These are phyloP conservation scores for Populus davidiana DNA, from an alignment of 345 rosid species.

Conservation along the genomic window DNA sequence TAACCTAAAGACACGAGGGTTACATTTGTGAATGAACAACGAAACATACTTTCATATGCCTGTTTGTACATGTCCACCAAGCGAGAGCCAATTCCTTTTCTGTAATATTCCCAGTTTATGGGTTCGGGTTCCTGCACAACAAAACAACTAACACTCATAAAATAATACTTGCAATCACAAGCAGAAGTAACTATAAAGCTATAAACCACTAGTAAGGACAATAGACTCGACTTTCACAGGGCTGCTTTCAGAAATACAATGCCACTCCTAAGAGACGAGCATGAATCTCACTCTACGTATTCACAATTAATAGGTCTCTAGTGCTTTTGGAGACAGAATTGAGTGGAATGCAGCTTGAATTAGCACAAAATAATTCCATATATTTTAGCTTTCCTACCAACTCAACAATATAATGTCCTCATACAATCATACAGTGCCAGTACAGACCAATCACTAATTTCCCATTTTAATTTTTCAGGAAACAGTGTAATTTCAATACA, in stretches of 20 bases:
- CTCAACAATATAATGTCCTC: neutral
- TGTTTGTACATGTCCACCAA: constrained; percentile 94
- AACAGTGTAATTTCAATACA: neutral
- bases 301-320: neutral
- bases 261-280: neutral
- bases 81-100: constrained; percentile 86
- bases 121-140: constrained; percentile 87
- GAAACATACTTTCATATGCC: constrained; percentile 75
- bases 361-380: neutral
- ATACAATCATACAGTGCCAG: no score
- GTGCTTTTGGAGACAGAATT: neutral
- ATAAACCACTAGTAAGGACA: neutral
- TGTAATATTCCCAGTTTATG: constrained; percentile 84
- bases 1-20: neutral
- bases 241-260: neutral
- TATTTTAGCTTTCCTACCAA: neutral
- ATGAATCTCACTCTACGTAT: neutral
- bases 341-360: neutral
- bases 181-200: neutral
- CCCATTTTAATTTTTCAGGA: neutral
- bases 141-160: neutral
- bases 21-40: neutral
- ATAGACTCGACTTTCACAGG: neutral
- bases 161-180: neutral
- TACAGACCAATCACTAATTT: neutral